Evolutionary conservation across 1,139 yeast genomes (phyloP).

Genomic region (Saccharomyces pastorianus): DNA sequence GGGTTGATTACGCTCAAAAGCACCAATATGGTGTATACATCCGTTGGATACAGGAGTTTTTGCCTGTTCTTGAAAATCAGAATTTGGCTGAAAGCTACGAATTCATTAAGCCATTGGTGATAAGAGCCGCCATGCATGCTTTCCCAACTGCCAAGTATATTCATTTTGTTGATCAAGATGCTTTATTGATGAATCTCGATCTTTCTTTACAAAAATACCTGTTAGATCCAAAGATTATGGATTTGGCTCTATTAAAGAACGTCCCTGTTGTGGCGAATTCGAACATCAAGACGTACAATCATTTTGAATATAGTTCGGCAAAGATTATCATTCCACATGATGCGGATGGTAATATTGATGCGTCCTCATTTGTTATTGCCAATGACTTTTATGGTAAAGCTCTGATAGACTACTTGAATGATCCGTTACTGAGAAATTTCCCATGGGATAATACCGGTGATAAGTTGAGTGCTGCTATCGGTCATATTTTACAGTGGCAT

Average conservation of each 20-base stretch:
- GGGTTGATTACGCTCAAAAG: slow-evolving; percentile 69
- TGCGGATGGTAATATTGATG: slow-evolving; percentile 48
- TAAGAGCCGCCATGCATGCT: slow-evolving; percentile 80
- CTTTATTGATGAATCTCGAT: slow-evolving; percentile 58
- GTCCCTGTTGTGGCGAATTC: slow-evolving; percentile 64
- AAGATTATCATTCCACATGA: slow-evolving; percentile 57
- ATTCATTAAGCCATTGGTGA: slow-evolving; percentile 24
- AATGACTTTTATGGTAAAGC: slow-evolving; percentile 60
- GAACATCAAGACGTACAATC: slow-evolving; percentile 60
- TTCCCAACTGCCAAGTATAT: slow-evolving; percentile 79
- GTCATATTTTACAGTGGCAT: slow-evolving; percentile 91
- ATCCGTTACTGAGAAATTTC: slow-evolving; percentile 59
- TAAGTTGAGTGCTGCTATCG: slow-evolving; percentile 58
- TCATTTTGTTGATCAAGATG: slow-evolving; percentile 75
- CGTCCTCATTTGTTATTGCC: slow-evolving; percentile 59
- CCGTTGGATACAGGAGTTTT: slow-evolving; percentile 76
- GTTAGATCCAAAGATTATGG: slow-evolving; percentile 48
- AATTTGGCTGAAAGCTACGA: slow-evolving; percentile 20
- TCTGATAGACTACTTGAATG: slow-evolving; percentile 68
- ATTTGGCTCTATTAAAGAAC: slow-evolving; percentile 52
- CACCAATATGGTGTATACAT: slow-evolving; percentile 73
- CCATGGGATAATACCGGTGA: slow-evolving; percentile 37
- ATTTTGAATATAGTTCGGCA: slow-evolving; percentile 45
- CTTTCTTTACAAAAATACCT: slow-evolving; percentile 51
- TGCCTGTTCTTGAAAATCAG: slow-evolving; percentile 46